Evolutionary conservation across 2,329 filamentous ascomycete genomes (phyloP), one percentile per base, ranked within the genome.

Genomic region (Cercospora zeina): DNA sequence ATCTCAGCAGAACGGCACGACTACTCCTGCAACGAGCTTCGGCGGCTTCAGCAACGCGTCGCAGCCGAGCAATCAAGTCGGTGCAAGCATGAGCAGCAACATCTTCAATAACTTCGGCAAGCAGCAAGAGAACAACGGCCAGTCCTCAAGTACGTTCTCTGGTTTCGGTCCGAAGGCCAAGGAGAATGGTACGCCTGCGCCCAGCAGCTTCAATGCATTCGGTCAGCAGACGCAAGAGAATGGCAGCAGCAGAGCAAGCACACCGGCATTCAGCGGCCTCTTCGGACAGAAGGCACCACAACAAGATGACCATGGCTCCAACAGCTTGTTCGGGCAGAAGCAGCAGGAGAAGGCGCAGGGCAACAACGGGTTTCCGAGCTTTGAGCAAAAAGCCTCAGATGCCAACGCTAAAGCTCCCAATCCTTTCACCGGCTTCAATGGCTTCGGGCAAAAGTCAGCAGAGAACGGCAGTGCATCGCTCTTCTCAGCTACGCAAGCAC

Each of bases 41-140:
- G 64, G 63, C 49, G 65, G 63, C 39, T 67, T 67, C 33, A 55
- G 59, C 53, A 61, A 55, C 51, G 36, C 65, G 39, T 60, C 63
- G 49, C 62, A 61, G 39, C 62, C 63, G 34, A 60, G 27, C 27
- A 61, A 58, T 19, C 57, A 62, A 37, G 62, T 57, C 33, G 51
- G 62, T 27, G 61, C 42, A 39, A 54, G 39, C 50, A 50, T 54
- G 36, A 42, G 49, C n/a, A 61, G n/a, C 54, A 58, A 51, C 54
- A 36, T 42, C 13, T 61, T 62, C 27, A 49, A 36, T 19, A 37
- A 27, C 9, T 55, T 59, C 19, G 54, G 54, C 27, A 31, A 58
- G 34, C 14, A 31, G 8, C 55, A 59, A n/a, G 39, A 37, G 54
- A 63, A 59, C 30, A 58, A 54, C 24, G 51, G 59, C 10, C 58